These are phyloP conservation scores for Pyrenopolyporus hunteri DNA, from an alignment of 495 filamentous ascomycete genomes.

Conservation along the genomic window DNA sequence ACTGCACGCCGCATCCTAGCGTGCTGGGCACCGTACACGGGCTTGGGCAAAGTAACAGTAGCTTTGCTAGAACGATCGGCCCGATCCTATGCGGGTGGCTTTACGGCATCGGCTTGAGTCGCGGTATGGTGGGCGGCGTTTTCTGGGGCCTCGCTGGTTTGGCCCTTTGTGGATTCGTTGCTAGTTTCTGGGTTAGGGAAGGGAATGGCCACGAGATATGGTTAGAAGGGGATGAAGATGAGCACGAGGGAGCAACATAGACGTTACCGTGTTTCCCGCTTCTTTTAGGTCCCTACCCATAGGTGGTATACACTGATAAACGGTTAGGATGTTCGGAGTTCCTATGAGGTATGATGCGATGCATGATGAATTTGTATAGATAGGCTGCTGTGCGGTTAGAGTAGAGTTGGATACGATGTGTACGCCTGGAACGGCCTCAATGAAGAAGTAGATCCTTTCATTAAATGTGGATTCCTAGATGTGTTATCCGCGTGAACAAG, in stretches of 20 bases:
- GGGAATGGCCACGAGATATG: constrained; percentile 75
- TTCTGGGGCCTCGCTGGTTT: constrained; percentile 75
- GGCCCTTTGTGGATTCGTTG: constrained; percentile 64
- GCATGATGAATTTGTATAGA: constrained; percentile 11
- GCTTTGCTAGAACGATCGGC: constrained; percentile 73
- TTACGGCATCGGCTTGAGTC: constrained; percentile 72
- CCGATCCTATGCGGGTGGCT: constrained; percentile 73
- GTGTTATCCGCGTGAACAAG: no score
- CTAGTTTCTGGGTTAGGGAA: constrained; percentile 72
- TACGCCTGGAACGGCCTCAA: not conserved
- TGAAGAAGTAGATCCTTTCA: not conserved
- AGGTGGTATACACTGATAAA: not conserved
- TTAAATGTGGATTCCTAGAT: no score
- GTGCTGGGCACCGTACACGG: constrained; percentile 86
- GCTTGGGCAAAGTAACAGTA: constrained; percentile 75
- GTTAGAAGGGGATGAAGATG: constrained; percentile 71
- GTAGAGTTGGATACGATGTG: not conserved
- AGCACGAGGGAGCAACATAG: constrained; percentile 29
- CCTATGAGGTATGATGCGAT: constrained; percentile 11
- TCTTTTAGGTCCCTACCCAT: not conserved
- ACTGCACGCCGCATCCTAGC: constrained; percentile 79
- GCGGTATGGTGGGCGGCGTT: constrained; percentile 74
- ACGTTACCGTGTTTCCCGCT: not conserved
- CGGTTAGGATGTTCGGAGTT: not conserved
- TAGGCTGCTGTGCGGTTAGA: not conserved